Evolutionary conservation across 2,329 filamentous ascomycete species (phyloP).

Genomic region (Salinomyces thailandicus): DNA sequence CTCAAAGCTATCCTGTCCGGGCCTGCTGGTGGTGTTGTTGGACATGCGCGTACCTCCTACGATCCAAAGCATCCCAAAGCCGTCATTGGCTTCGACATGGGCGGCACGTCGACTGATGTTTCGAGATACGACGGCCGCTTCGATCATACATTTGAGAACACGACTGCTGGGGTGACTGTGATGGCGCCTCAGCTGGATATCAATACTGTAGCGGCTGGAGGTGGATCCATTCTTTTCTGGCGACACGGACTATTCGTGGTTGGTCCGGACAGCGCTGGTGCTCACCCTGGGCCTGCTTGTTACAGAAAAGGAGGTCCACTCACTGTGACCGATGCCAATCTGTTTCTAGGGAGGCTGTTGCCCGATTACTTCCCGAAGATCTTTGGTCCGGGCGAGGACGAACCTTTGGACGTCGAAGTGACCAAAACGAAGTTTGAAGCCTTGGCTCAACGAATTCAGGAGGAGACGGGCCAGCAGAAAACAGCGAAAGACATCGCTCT

Average conservation of each 20-base stretch:
- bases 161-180: constrained; percentile 12
- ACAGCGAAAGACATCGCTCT: constrained; percentile 70
- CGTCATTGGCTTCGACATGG: constrained; percentile 20
- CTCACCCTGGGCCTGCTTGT: constrained; percentile 26
- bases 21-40: constrained; percentile 29
- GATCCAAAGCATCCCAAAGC: constrained; percentile 16
- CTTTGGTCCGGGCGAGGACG: constrained; percentile 24
- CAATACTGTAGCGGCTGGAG: constrained; percentile 16
- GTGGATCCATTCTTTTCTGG: constrained; percentile 12
- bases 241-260: constrained; percentile 10
- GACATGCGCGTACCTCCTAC: constrained; percentile 24
- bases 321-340: constrained; percentile 27
- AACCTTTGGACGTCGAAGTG: constrained; percentile 14
- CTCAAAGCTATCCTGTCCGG: constrained; percentile 24
- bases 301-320: constrained; percentile 28
- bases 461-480: constrained; percentile 37
- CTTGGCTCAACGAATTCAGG: constrained; percentile 14
- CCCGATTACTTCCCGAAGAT: constrained; percentile 26
- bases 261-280: constrained; percentile 15
- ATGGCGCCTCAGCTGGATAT: constrained; percentile 15
- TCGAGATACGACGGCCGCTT: constrained; percentile 8
- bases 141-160: constrained; percentile 14
- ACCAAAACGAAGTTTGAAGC: constrained; percentile 9
- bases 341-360: constrained; percentile 24
- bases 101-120: constrained; percentile 14